These are phyloP conservation scores for Phycomyces nitens DNA, from an alignment of 192 early-diverging fungal genomes.

Conservation along the genomic window DNA sequence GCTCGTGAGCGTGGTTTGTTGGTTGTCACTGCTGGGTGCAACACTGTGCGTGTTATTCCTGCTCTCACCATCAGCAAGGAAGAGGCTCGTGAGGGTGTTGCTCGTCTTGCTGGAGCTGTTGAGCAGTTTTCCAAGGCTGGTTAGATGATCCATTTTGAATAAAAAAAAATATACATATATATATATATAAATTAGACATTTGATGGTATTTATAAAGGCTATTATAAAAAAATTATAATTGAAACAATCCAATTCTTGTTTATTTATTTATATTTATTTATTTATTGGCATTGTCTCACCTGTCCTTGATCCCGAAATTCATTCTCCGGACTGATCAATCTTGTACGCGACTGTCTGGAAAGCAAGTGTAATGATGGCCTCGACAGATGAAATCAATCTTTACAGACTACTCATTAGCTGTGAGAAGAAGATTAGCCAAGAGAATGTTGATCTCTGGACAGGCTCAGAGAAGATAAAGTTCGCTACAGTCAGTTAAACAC, in stretches of 20 bases:
- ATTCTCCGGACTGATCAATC: too few relatives aligned
- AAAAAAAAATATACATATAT: too few relatives aligned
- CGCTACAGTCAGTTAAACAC: slow-evolving; percentile 23
- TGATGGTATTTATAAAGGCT: too few relatives aligned
- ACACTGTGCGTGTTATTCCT: slow-evolving; percentile 92
- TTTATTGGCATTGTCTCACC: too few relatives aligned
- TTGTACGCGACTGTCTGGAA: too few relatives aligned
- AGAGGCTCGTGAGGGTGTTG: slow-evolving; percentile 73
- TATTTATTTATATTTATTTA: too few relatives aligned
- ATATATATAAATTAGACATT: too few relatives aligned
- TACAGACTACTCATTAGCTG: slow-evolving; percentile 20
- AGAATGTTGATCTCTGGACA: slow-evolving; percentile 15
- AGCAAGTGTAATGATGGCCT: too few relatives aligned
- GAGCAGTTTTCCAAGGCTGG: slow-evolving; percentile 14
- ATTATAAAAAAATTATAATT: too few relatives aligned
- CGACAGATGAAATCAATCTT: slow-evolving; percentile 27
- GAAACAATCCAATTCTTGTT: too few relatives aligned
- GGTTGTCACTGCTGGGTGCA: slow-evolving; percentile 80
- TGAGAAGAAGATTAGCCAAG: slow-evolving; percentile 17
- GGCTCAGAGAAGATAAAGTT: slow-evolving; percentile 28
- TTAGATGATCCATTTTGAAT: not conserved
- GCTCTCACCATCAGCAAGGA: slow-evolving; percentile 77
- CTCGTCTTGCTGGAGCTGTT: slow-evolving; percentile 67
- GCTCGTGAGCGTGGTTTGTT: slow-evolving; percentile 83
- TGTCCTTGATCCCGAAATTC: too few relatives aligned